Evolutionary conservation across 441 rosid species (phyloP), one percentile per base, ranked within the genome.

Genomic region (Populus trichocarpa): DNA sequence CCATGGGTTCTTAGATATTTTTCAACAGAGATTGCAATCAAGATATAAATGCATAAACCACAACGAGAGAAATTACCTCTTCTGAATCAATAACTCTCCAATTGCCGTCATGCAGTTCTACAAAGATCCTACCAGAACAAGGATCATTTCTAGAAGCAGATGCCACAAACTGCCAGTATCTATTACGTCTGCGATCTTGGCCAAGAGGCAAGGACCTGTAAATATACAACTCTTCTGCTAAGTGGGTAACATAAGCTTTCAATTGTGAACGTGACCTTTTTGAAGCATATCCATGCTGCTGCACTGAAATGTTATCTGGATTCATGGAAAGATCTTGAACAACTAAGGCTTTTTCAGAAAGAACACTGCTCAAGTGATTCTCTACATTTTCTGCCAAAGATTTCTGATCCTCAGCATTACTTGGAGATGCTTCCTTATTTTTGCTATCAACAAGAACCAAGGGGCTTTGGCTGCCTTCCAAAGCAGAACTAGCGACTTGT

Each of bases 121-220:
- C 98, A 85, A 93, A 93, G 77, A 97, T 87, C 80, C 93, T 86
- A 66, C 99, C 98, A 69, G 97, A 90, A 79, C 90, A 93, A 75
- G 99, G 98, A 85, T 97, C 99, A 84, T 86, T 90, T 76, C 83
- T 85, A 53, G 99, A 93, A 81, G 96, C 92, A 76, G 98, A 92
- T 75, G 98, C 90, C 75, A 91, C 91, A 88, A 95, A 97, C 79
- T 87, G 99, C 99, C 99, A 97, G 82, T 97, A 97, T 68, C 99
- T 90, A 81, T 97, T 95, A 75, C 91, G 94, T 81, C 97, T 88
- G 59, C 99, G 94, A 87, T 97, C 99, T 86, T 91, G 99, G 80
- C 99, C 99, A 50, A 97, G 96, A 38, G 99, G 99, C 88, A 97
- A 90, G 75, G 99, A 97, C 85, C 98, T 88, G 83, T 91, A 97